Base-by-base conservation (phyloP, 768 basidiomycete genomes). In the Cantharellus cinnabarinus region DNA sequence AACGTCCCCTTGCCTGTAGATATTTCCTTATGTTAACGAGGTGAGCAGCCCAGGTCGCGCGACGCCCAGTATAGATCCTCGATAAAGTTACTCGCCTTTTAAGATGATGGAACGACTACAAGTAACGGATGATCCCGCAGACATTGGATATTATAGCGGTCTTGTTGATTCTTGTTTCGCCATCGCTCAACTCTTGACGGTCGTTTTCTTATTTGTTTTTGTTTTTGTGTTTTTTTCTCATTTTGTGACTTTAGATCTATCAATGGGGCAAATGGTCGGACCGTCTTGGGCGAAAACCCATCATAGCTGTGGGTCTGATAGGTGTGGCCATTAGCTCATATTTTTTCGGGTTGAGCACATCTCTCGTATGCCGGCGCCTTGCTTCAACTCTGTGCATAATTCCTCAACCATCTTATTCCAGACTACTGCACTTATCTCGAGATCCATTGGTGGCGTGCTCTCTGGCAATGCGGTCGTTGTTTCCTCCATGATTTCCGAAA, bases 61-160 rank as follows among this genome's bases (percentile, higher is more conserved):
- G 44, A 10, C 44, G 10, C 44, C 44, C 44, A 48, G 44, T 29
- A 48, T 48, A 48, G 10, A 10, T 48, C 44, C 44, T 29, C 10
- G 44, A 48, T 29, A 10, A 48, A 29, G 20, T 29, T 29, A 29
- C 20, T 29, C 44, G 29, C 44, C 44, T 37, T 1, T 54, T 20
- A 10, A 61, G 60, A 63, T 63, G 58, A 58, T 62, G 55, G 56
- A 62, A 44, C 56, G 61, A 7, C 50, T 63, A 15, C 44, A 52
- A 39, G 44, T 63, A 14, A 56, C 62, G 10, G 60, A 60, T 39
- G 59, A 61, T 40, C 61, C 61, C 44, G 53, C 52, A 10, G 35
- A 58, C 35, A 53, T 61, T 10, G 60, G 60, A 14, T 61, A 51
- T 41, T 61, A 61, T 41, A 35, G 48, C 3, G 60, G 60, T 39